Conservation (phyloP, 345 rosid genomes). For the Psidium guajava region DNA sequence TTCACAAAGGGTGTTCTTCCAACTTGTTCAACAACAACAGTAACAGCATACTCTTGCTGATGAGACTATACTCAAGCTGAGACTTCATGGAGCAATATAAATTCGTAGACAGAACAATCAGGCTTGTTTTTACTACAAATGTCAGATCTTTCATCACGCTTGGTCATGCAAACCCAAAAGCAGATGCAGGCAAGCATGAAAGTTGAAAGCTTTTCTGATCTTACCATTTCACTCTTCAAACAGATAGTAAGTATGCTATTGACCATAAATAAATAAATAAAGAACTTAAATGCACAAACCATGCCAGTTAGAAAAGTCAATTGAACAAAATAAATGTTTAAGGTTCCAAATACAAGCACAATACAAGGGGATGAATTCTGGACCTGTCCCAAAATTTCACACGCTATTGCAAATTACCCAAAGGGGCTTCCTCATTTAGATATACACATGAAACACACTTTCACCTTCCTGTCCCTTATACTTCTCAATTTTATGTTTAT, state of each 20-base stretch:
- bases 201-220: background rate
- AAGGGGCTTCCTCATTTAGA: background rate
- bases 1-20: background rate
- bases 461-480: background rate
- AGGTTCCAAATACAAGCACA: background rate
- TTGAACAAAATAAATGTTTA: background rate
- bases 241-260: background rate
- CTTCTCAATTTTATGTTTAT: background rate
- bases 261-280: fast-evolving
- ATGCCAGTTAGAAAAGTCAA: background rate
- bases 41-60: background rate
- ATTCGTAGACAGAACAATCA: background rate
- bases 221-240: background rate
- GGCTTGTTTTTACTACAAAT: background rate
- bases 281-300: background rate
- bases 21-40: background rate
- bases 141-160: background rate
- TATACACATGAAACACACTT: background rate
- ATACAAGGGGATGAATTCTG: background rate
- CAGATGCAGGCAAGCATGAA: background rate
- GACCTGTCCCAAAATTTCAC: background rate
- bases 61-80: background rate
- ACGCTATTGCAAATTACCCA: background rate
- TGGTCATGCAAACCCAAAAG: background rate
- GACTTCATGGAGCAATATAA: background rate